Percentiles rank a stretch among this genome's conserved stretches.
Evolutionary conservation across 495 filamentous ascomycete species (phyloP).

Genomic region (Penicillium canescens): DNA sequence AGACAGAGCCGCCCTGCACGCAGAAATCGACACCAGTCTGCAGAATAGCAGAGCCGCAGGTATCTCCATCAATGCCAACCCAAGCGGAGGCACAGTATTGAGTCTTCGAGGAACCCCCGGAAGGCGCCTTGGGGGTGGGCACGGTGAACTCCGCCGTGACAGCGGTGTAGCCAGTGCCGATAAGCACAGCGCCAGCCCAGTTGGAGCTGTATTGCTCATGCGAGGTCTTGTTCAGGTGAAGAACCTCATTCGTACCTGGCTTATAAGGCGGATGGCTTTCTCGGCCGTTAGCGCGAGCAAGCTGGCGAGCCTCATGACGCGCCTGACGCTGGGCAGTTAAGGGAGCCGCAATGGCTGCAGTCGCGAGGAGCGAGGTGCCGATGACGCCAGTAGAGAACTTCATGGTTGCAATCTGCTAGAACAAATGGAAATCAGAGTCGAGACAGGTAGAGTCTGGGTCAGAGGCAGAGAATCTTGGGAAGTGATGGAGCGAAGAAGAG

Average conservation of each 20-base stretch:
- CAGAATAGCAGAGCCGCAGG: constrained; percentile 47
- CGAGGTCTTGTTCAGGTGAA: background rate
- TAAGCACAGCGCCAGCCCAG: constrained; percentile 52
- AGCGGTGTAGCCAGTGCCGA: constrained; percentile 37
- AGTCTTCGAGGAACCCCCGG: constrained; percentile 34
- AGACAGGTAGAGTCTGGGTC: too few relatives aligned
- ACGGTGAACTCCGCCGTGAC: constrained; percentile 49
- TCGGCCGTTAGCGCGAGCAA: constrained; percentile 4
- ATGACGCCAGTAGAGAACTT: constrained; percentile 26
- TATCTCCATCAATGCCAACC: constrained; percentile 56
- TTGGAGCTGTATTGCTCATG: constrained; percentile 42
- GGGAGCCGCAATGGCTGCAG: constrained; percentile 26
- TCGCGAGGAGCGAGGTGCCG: constrained; percentile 22
- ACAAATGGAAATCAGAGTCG: too few relatives aligned
- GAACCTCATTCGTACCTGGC: background rate
- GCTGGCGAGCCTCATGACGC: constrained; percentile 14
- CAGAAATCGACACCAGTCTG: constrained; percentile 57
- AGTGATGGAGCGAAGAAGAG: too few relatives aligned
- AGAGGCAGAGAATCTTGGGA: too few relatives aligned
- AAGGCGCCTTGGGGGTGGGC: constrained; percentile 37
- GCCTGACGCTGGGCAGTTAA: constrained; percentile 7
- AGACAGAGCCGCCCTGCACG: constrained; percentile 26
- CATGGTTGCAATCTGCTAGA: constrained; percentile 14
- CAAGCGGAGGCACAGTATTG: constrained; percentile 49
- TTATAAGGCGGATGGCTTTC: constrained; percentile 4